Conservation (phyloP, 805 yeast species). For the Ogataea saltuana region DNA sequence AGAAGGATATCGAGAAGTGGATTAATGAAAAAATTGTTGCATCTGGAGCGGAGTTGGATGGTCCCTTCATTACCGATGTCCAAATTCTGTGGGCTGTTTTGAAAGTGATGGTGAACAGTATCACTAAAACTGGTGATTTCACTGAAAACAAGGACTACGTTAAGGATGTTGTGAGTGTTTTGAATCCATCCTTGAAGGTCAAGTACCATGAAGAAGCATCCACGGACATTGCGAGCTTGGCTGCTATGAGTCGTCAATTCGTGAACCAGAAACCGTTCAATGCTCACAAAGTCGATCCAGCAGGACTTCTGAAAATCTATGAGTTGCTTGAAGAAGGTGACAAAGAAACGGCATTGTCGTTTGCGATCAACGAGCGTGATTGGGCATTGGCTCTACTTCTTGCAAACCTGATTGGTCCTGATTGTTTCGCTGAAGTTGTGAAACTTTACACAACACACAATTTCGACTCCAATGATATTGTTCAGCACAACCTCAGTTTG, state of each 20-base stretch:
- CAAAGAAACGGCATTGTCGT: conserved; percentile 61
- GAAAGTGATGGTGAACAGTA: conserved; percentile 24
- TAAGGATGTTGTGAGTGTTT: conserved; percentile 36
- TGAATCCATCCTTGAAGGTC: conserved; percentile 43
- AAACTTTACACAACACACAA: conserved; percentile 33
- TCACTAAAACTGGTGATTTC: conserved; percentile 32
- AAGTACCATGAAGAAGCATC: conserved; percentile 7
- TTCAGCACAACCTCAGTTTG: conserved; percentile 32
- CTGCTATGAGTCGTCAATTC: conserved; percentile 14
- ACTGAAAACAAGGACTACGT: conserved; percentile 30
- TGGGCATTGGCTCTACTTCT: conserved; percentile 78
- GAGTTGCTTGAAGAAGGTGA: conserved; percentile 59
- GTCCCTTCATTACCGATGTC: conserved; percentile 19
- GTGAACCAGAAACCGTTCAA: conserved; percentile 23
- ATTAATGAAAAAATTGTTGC: conserved; percentile 39
- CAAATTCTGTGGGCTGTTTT: conserved; percentile 33
- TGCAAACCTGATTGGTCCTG: conserved; percentile 64
- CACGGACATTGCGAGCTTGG: conserved; percentile 23
- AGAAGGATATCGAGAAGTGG: conserved; percentile 73
- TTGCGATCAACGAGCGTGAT: conserved; percentile 62
- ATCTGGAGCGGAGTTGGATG: conserved; percentile 20
- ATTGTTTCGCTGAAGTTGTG: conserved; percentile 46
- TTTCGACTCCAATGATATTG: conserved; percentile 23
- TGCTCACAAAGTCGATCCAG: conserved; percentile 27
- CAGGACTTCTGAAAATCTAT: conserved; percentile 33